Evolutionary conservation across 2,329 filamentous ascomycete genomes (phyloP), one percentile per base, ranked within the genome.

Genomic region (Spiromastix sp.): DNA sequence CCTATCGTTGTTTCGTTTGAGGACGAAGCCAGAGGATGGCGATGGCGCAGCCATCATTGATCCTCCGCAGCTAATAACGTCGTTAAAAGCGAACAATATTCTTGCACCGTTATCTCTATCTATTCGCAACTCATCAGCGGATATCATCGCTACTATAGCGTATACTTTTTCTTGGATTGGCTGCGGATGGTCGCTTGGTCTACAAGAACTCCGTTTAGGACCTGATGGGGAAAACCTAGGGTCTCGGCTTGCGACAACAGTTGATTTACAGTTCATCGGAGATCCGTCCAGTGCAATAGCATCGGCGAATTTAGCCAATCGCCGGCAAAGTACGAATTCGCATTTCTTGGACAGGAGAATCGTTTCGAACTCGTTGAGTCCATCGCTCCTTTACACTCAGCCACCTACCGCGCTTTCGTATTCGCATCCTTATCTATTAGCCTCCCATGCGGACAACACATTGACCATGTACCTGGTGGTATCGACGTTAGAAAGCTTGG

Each of bases 361-460:
- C 30, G 20, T 32, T 24, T 30, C 36, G 11, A 18, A 21, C 10
- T 12, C 33, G 15, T 11, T 25, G 8, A 26, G 7, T 25, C 22
- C 33, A n/a, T 26, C 30, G 30, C 34, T 42, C 10, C 39, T 36
- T 2, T 34, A 40, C 10, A 37, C 32, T 13, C 38, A 60, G 37
- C 69, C 75, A 3, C 78, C 79, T 16, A 78, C 67, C 1, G 72
- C 71, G 2, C 66, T 85, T 30, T 80, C 77, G 41, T 85, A 85
- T 54, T 76, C 72, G 2, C 85, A 93, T 54, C 87, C 87, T 1
- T 94, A 93, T 51, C 73, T 95, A 2, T 71, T 95, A 7, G 80
- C 81, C 2, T 83, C 84, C 0, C 75, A 93, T 44, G 77, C 81
- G 0, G 86, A 95, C 57, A 95, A 95, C 52, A 94, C 87, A 0